Base-by-base conservation (phyloP, 495 filamentous ascomycete genomes). In the Neurospora sublineolata region DNA sequence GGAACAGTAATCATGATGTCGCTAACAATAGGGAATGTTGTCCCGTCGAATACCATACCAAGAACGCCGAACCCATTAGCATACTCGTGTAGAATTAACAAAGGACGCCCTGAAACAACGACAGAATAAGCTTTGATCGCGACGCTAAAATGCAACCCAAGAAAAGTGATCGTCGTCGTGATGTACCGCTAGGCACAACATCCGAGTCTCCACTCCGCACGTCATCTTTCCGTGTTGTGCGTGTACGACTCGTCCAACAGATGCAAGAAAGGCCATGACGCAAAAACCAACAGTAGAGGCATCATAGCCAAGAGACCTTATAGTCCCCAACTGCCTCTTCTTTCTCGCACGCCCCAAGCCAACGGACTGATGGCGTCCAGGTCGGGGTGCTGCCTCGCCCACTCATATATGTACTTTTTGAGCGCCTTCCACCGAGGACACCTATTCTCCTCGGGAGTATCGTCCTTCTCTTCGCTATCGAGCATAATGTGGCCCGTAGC, bases 281-380 rank as follows among this genome's bases (percentile, higher is more conserved):
- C 64, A 69, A 68, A 58, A 42, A 23, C 2, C 14, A 30, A 18
- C 11, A 14, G 27, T 33, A 33, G 27, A 8, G 14, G 52, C 3
- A 60, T 33, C 4, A 10, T 30, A 9, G 52, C 11, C 12, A 40
- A 37, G 14, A 14, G 37, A 30, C n/a, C 37, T 74, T 38, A 95
- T 73, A 91, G 82, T n/a, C 90, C 92, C 93, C 93, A 97, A 77
- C 92, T 94, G 67, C 93, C 93, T 77, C 88, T 87, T 71, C 93
- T 82, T 70, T 90, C 92, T 67, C 86, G 83, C 33, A 92, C 86
- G 10, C 93, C 93, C 89, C 90, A 93, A 11, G 87, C 86, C 64
- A 87, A 85, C 23, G 86, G 83, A 69, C 82, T 86, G 70, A 87
- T 82, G 10, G 79, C 83, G 69, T 83, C 81, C 78, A 92, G 87